A percentile compares a stretch with the other conserved stretches of the same genome.
phyloP scores from a whole-genome alignment of 192 early-diverging fungal species.

The Endogone sp. region DNA sequence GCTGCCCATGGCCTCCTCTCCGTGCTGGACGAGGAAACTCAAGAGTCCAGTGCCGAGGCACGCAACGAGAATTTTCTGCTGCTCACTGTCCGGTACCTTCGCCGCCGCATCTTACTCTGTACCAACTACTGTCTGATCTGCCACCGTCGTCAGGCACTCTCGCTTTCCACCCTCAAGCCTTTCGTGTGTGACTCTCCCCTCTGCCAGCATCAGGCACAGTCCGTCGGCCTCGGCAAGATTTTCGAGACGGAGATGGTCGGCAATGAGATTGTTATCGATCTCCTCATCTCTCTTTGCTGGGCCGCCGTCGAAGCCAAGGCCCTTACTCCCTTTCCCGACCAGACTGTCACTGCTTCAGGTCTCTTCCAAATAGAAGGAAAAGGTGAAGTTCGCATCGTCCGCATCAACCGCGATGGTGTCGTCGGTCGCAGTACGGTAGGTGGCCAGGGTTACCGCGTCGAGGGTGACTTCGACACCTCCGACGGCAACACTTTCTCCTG shows the following conservation, averaged over 20 bases:
- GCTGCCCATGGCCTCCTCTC: slow-evolving; percentile 4
- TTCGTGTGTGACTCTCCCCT: slow-evolving; percentile 38
- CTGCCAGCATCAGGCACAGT: slow-evolving; percentile 39
- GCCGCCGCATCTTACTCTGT: slow-evolving; percentile 27
- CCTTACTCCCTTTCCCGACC: slow-evolving; percentile 27
- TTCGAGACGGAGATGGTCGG: slow-evolving; percentile 38
- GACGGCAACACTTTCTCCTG: neutral
- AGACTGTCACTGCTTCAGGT: slow-evolving; percentile 19
- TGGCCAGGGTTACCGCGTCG: neutral
- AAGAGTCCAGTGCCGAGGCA: neutral
- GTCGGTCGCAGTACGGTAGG: neutral
- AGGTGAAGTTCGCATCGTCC: neutral
- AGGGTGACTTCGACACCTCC: neutral
- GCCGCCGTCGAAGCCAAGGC: slow-evolving; percentile 19
- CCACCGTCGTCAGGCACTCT: slow-evolving; percentile 19
- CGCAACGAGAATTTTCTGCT: slow-evolving; percentile 34
- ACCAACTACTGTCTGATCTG: slow-evolving; percentile 39
- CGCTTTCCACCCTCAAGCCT: slow-evolving; percentile 33
- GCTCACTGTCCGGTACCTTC: slow-evolving; percentile 30
- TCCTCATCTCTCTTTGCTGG: slow-evolving; percentile 41
- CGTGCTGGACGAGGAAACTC: slow-evolving; percentile 16
- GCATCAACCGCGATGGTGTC: neutral
- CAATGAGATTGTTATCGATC: slow-evolving; percentile 35
- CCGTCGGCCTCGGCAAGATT: slow-evolving; percentile 35
- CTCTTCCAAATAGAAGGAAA: neutral